phyloP scores from a whole-genome alignment of 2,329 filamentous ascomycete species.

The Cladosporium sp. region DNA sequence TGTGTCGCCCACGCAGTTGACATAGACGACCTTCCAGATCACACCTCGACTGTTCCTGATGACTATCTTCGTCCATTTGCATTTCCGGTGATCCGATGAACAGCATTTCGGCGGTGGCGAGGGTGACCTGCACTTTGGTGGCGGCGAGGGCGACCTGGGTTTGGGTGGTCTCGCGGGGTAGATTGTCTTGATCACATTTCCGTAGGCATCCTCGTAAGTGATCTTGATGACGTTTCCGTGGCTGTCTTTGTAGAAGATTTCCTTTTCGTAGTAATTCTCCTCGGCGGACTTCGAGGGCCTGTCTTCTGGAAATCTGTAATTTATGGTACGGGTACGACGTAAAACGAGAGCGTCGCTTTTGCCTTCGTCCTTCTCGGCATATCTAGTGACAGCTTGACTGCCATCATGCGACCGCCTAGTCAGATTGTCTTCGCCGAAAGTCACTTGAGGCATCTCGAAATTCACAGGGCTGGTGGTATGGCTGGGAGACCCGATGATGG shows the following conservation, averaged over 20 bases:
- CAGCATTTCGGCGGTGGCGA: background rate
- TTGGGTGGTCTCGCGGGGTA: background rate
- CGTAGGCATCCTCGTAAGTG: slow-evolving; percentile 5
- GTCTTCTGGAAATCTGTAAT: slow-evolving; percentile 1
- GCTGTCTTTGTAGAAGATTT: slow-evolving; percentile 1
- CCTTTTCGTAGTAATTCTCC: background rate
- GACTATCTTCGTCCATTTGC: slow-evolving; percentile 4
- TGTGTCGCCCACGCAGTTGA: slow-evolving; percentile 6
- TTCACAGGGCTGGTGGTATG: background rate
- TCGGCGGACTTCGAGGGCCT: background rate
- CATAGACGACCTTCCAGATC: slow-evolving; percentile 5
- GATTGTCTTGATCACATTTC: background rate
- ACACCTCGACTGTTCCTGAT: slow-evolving; percentile 2
- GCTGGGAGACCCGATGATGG: background rate
- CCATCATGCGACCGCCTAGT: background rate
- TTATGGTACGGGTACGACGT: background rate
- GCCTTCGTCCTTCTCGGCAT: background rate
- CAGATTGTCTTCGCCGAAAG: background rate
- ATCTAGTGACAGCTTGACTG: background rate
- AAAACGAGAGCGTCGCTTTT: background rate
- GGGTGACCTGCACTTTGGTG: background rate
- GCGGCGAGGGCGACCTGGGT: too few relatives aligned
- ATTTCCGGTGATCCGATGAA: background rate
- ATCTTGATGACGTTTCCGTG: slow-evolving; percentile 2
- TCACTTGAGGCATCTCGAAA: slow-evolving; percentile 5